phyloP scores from a whole-genome alignment of 2,329 filamentous ascomycete genomes.

The Stagonosporopsis rhizophila region DNA sequence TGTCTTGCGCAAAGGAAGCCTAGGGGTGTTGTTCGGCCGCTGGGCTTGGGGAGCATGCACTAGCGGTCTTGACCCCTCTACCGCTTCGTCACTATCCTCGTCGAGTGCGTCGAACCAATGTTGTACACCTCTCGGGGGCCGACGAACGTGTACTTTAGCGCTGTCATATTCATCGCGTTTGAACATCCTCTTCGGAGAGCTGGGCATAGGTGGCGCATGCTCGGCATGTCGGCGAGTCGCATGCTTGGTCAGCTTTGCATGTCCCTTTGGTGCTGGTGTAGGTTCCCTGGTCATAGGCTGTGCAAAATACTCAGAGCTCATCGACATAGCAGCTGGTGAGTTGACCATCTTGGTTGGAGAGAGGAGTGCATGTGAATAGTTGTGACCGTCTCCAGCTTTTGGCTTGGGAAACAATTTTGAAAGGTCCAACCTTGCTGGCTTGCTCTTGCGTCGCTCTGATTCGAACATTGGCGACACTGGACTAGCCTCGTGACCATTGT shows the following conservation, averaged over 20 bases:
- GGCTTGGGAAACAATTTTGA: slow-evolving; percentile 53
- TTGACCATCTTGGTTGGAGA: slow-evolving; percentile 51
- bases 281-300: slow-evolving; percentile 42
- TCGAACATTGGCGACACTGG: slow-evolving; percentile 33
- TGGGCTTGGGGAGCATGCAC: slow-evolving; percentile 24
- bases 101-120: slow-evolving; percentile 60
- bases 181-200: slow-evolving; percentile 37
- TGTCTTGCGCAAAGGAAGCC: slow-evolving; percentile 26
- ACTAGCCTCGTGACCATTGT: slow-evolving; percentile 23
- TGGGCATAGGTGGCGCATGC: slow-evolving; percentile 20
- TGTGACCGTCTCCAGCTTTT: slow-evolving; percentile 28
- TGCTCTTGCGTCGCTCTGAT: slow-evolving; percentile 41
- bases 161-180: slow-evolving; percentile 53
- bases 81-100: slow-evolving; percentile 47
- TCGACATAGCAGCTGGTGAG: slow-evolving; percentile 51
- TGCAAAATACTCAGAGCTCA: slow-evolving; percentile 47
- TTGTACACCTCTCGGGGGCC: slow-evolving; percentile 57
- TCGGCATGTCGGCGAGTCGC: slow-evolving; percentile 29
- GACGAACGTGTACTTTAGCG: slow-evolving; percentile 56
- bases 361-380: slow-evolving; percentile 34
- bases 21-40: slow-evolving; percentile 14
- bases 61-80: slow-evolving; percentile 24
- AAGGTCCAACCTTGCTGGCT: slow-evolving; percentile 50
- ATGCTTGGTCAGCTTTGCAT: slow-evolving; percentile 36
- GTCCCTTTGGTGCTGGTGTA: slow-evolving; percentile 30